Conservation (phyloP, 768 basidiomycete genomes). For the Piloderma croceum region DNA sequence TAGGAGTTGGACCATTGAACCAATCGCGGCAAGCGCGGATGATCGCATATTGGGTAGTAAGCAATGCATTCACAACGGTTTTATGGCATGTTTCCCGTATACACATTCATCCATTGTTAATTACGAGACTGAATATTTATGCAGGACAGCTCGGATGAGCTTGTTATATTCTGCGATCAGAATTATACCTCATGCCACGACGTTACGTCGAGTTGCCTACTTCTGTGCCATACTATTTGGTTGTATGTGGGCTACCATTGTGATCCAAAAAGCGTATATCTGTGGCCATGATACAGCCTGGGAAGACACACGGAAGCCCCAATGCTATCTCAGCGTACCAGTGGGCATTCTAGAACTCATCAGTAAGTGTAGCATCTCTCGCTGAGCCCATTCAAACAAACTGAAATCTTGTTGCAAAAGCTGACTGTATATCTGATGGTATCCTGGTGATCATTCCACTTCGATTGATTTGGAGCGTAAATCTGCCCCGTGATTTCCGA, state of each 20-base stretch:
- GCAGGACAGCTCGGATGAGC: conserved; percentile 43
- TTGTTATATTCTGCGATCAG: conserved; percentile 52
- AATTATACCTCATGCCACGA: conserved; percentile 33
- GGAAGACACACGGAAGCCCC: conserved; percentile 31
- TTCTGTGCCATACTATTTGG: conserved; percentile 28
- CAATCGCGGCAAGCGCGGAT: background rate
- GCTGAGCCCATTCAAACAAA: conserved; percentile 4
- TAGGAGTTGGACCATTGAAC: background rate
- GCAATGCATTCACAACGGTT: background rate
- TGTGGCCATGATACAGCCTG: conserved; percentile 35
- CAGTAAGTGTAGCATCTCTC: conserved; percentile 31
- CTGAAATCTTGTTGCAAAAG: conserved; percentile 26
- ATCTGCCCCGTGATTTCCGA: conserved; percentile 31
- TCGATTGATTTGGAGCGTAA: conserved; percentile 39
- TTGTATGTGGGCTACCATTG: conserved; percentile 28
- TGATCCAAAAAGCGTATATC: conserved; percentile 41
- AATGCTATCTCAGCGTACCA: conserved; percentile 39
- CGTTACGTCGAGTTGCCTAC: conserved; percentile 20
- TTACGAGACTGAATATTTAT: background rate
- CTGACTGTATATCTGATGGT: conserved; percentile 42
- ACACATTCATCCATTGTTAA: background rate
- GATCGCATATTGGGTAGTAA: background rate
- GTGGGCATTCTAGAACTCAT: conserved; percentile 49
- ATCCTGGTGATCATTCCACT: conserved; percentile 43
- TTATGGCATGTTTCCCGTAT: background rate